Evolutionary conservation across 805 yeast species (phyloP).

Genomic region (Ogataea ramenticola): DNA sequence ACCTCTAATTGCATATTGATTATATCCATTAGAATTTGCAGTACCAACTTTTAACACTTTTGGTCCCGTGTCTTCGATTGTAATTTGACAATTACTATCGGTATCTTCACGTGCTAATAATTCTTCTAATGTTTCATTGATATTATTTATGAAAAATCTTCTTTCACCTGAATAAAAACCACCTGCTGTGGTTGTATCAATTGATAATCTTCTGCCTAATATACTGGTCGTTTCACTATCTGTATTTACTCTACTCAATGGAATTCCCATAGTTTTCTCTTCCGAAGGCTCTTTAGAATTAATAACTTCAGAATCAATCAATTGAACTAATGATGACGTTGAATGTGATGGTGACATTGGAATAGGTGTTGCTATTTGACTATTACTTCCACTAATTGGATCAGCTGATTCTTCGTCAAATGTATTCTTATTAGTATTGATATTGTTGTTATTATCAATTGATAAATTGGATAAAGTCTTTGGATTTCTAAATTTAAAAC

Average conservation of each 20-base stretch:
- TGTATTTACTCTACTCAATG: not conserved
- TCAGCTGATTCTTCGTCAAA: not conserved
- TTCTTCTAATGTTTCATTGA: constrained; percentile 63
- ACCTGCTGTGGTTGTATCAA: constrained; percentile 42
- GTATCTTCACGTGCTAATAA: constrained; percentile 76
- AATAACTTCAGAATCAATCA: not conserved
- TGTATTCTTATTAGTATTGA: not conserved
- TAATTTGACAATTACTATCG: constrained; percentile 75
- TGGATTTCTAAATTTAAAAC: not conserved
- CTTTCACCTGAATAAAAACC: constrained; percentile 21
- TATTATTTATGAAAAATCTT: constrained; percentile 65
- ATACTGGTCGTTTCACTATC: not conserved
- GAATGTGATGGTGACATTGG: constrained; percentile 12
- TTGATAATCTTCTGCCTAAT: constrained; percentile 42
- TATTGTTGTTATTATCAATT: not conserved
- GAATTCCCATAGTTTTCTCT: not conserved
- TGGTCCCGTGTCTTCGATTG: constrained; percentile 80
- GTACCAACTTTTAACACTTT: constrained; percentile 77
- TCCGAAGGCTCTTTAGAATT: not conserved
- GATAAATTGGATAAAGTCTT: not conserved
- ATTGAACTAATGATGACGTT: constrained; percentile 12
- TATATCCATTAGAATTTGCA: constrained; percentile 76
- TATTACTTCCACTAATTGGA: not conserved
- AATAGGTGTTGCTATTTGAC: not conserved
- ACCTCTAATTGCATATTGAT: constrained; percentile 68